Base-by-base conservation (phyloP, 2,329 filamentous ascomycete genomes). In the Aspergillus novofumigatus region DNA sequence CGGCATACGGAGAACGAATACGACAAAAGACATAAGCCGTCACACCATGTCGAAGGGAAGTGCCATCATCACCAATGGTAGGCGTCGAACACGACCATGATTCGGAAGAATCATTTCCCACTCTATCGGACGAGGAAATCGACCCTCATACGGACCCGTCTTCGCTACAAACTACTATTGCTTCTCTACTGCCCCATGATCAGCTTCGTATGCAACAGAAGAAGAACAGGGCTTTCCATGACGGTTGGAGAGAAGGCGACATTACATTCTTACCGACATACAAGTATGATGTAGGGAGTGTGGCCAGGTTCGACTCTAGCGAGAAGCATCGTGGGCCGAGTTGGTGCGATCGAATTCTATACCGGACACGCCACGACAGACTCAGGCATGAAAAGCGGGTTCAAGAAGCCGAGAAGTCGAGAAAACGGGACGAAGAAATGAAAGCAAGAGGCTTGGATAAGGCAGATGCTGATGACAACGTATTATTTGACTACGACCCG, bases 301-400 rank as follows among this genome's bases (percentile, higher is more conserved):
- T 96, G 32, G 90, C 90, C 1, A 83, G 92, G 29, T 99, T 97
- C 70, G 95, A 99, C 75, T 91, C 92, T 0, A 96, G 92, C 63
- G 94, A 97, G 70, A 99, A 99, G 77, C 88, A 88, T 62, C 84
- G 95, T 53, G 89, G 90, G 2, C 94, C 94, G 2, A 96, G 92
- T 70, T 99, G 94, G 93, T 99, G 94, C 71, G 94, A 99, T 75
- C 88, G 94, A 17, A 92, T 99, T 49, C 75, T 99, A 0, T 99
- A 87, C 71, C 83, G 93, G 7, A 94, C 91, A 2, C 84, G 88
- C 44, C 83, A 80, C 49, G 87, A 94, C 67, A 87, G 83, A 61
- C 75, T 87, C 26, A 80, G 80, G 3, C 88, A 91, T 64, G 85
- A 92, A 52, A 77, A 78, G 38, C 86, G 83, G 55, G 70, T 83